These are phyloP conservation scores for Chaetothyriales sp. DNA, from an alignment of 2,329 filamentous ascomycete genomes.

Conservation along the genomic window DNA sequence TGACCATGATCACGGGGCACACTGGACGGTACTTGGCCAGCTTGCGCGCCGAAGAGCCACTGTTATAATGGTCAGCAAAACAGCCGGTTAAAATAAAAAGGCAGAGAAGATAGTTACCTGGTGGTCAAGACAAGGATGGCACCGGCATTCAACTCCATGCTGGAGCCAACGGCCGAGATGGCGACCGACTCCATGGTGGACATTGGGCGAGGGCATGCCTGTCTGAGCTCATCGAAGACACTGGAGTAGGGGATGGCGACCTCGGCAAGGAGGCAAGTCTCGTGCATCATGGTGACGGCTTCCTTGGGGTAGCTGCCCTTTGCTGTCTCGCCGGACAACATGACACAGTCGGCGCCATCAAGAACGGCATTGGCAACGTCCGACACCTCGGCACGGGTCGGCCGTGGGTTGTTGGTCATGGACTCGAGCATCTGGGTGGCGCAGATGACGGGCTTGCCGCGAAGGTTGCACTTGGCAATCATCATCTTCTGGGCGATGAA, in stretches of 20 bases:
- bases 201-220: slow-evolving; percentile 66
- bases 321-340: slow-evolving; percentile 97
- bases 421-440: slow-evolving; percentile 99
- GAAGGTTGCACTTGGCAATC: slow-evolving; percentile 99
- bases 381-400: slow-evolving; percentile 93
- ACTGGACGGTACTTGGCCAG: slow-evolving; percentile 97
- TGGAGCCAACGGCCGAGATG: slow-evolving; percentile 91
- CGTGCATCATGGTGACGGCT: slow-evolving; percentile 94
- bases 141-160: slow-evolving; percentile 88
- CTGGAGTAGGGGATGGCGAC: slow-evolving; percentile 94
- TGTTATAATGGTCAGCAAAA: slow-evolving; percentile 21
- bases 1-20: slow-evolving; percentile 99
- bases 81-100: not conserved
- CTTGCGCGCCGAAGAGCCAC: slow-evolving; percentile 83
- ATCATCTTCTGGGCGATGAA: slow-evolving; percentile 99
- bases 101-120: slow-evolving; percentile 36
- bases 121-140: slow-evolving; percentile 94
- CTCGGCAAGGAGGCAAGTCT: slow-evolving; percentile 91
- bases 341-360: slow-evolving; percentile 96
- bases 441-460: slow-evolving; percentile 96
- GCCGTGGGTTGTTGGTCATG: slow-evolving; percentile 99
- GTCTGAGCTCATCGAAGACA: slow-evolving; percentile 89
- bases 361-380: slow-evolving; percentile 97
- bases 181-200: slow-evolving; percentile 84
- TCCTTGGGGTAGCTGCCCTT: slow-evolving; percentile 91